Evolutionary conservation across 345 rosid species (phyloP), one percentile per base, ranked within the genome.

Genomic region (Sisymbrium irio): DNA sequence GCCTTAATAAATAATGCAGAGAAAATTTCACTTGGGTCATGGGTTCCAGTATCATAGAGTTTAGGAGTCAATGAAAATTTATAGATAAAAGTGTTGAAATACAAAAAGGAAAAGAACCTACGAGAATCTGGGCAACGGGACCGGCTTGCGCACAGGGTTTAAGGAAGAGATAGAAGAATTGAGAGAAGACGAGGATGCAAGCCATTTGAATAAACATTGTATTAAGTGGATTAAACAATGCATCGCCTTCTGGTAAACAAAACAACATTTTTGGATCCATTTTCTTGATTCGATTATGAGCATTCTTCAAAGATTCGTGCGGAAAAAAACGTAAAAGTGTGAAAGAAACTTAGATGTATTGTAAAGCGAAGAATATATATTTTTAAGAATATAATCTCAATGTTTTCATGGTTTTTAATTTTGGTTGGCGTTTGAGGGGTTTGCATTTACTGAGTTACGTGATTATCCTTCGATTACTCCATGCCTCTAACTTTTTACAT

Each of bases 81-180:
- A 2, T 6, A 42, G 42, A 17, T 2, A 11, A 5, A 46, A 46
- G 9, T 2, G 22, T 49, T 4, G 7, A 28, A 22, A 15, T 13
- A 44, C 4, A n/a, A 20, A 13, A 19, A 55, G 46, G 3, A 9
- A 2, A 20, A 10, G 15, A 11, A 56, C 74, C 65, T 78, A 88
- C 98, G 78, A 94, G 84, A 44, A 94, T 83, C 53, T 91, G 96
- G 1, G 97, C 93, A n/a, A 94, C 74, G 22, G 97, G 97, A 28
- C 96, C 97, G 5, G 96, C 84, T 72, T 88, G 90, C 7, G 96
- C 95, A 20, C 86, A 53, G 14, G 88, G 85, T 72, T 91, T 91
- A 79, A 94, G 78, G 62, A 86, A 57, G 37, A 91, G 88, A 69
- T 91, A 85, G 73, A 91, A 94, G 72, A 88, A 72, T 9, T 94